Conservation (phyloP, 352 stramenopile genomes). For the Globisporangium emineosum region DNA sequence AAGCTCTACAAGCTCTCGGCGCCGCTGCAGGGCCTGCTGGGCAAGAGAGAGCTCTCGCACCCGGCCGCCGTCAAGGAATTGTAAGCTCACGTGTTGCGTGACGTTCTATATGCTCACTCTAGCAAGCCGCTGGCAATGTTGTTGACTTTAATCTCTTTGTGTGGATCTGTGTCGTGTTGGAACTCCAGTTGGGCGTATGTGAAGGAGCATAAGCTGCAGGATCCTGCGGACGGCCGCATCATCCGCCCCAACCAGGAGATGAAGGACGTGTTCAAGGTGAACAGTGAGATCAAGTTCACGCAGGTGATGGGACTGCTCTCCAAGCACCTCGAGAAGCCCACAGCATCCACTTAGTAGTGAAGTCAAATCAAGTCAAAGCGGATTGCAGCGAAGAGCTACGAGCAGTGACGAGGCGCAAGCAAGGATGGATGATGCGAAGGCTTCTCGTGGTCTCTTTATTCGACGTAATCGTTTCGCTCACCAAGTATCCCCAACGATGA, state of each 20-base stretch:
- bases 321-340: slow-evolving; percentile 60
- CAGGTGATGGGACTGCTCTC: slow-evolving; percentile 69
- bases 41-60: slow-evolving; percentile 68
- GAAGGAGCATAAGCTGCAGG: slow-evolving; percentile 74
- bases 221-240: slow-evolving; percentile 61
- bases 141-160: neutral
- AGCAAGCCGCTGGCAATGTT: neutral
- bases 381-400: neutral
- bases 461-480: neutral
- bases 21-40: slow-evolving; percentile 52
- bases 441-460: neutral
- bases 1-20: slow-evolving; percentile 66
- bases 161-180: slow-evolving; percentile 4
- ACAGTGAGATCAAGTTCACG: slow-evolving; percentile 66
- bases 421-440: neutral
- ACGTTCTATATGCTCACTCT: neutral
- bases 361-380: neutral
- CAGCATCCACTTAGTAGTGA: neutral
- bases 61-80: slow-evolving; percentile 74
- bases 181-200: slow-evolving; percentile 62
- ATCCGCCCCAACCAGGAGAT: slow-evolving; percentile 70
- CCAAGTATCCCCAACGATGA: neutral
- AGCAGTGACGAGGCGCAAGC: neutral
- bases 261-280: slow-evolving; percentile 58
- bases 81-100: slow-evolving; percentile 29